Evolutionary conservation across 257 asterid species (phyloP).

Genomic region (Buddleja alternifolia): DNA sequence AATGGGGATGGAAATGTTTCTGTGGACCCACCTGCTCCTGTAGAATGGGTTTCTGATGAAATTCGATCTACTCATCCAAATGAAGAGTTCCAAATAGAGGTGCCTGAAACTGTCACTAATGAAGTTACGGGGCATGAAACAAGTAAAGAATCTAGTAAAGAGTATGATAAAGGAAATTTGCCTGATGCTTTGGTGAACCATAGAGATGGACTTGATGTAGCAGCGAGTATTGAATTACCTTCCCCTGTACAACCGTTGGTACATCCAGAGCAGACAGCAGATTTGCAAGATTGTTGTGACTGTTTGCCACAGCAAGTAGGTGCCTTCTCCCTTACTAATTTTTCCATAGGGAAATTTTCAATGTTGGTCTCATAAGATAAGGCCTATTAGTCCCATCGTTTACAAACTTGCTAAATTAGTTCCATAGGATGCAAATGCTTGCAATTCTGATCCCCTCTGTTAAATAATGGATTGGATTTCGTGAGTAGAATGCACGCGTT

Average conservation of each 20-base stretch:
- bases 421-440: too few relatives aligned
- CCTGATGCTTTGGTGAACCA: slow-evolving; percentile 31
- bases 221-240: slow-evolving; percentile 22
- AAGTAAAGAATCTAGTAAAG: slow-evolving; percentile 24
- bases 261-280: slow-evolving; percentile 31
- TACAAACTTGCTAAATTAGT: too few relatives aligned
- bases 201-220: slow-evolving; percentile 28
- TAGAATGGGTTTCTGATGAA: slow-evolving; percentile 37
- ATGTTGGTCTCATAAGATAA: too few relatives aligned
- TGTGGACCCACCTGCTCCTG: slow-evolving; percentile 27
- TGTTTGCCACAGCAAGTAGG: slow-evolving; percentile 44
- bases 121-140: slow-evolving; percentile 28
- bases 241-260: slow-evolving; percentile 23
- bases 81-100: slow-evolving; percentile 28
- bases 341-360: too few relatives aligned
- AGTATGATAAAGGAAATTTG: slow-evolving; percentile 25
- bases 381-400: too few relatives aligned
- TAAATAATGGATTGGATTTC: too few relatives aligned
- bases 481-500: too few relatives aligned
- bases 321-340: slow-evolving; percentile 20
- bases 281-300: slow-evolving; percentile 30
- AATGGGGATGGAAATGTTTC: slow-evolving; percentile 22
- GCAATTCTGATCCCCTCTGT: too few relatives aligned
- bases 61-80: slow-evolving; percentile 26
- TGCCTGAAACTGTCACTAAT: slow-evolving; percentile 25